phyloP scores from a whole-genome alignment of 106 monocot species.

The Dendrobium chrysotoxum region DNA sequence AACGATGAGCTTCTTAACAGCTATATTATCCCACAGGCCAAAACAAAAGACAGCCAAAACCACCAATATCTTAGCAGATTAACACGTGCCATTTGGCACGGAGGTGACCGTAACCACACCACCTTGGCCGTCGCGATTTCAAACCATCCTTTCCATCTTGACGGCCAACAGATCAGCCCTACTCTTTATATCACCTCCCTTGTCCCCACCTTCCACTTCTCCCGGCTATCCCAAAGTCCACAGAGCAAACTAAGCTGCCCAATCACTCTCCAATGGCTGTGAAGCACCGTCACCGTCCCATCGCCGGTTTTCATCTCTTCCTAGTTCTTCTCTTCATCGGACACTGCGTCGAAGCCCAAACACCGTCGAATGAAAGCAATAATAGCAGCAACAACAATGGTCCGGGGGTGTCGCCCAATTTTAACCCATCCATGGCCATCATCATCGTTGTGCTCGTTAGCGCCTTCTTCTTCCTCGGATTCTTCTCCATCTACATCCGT shows the following conservation, averaged over 20 bases:
- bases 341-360: not conserved
- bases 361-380: not conserved
- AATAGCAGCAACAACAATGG: not conserved
- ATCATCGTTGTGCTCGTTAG: slow-evolving; percentile 26
- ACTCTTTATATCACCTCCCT: not conserved
- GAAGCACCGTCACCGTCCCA: too few species aligned
- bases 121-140: not conserved
- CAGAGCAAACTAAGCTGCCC: not conserved
- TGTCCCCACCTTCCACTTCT: not conserved
- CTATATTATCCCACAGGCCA: too few species aligned
- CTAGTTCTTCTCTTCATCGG: slow-evolving; percentile 4
- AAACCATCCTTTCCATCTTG: not conserved
- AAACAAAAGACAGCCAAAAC: too few species aligned
- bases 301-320: not conserved
- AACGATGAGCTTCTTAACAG: too few species aligned
- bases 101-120: too few species aligned
- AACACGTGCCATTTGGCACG: too few species aligned
- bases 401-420: not conserved
- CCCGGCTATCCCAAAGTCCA: not conserved
- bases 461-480: slow-evolving; percentile 38
- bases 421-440: slow-evolving; percentile 32
- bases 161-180: not conserved
- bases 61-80: too few species aligned
- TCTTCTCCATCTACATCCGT: slow-evolving; percentile 42
- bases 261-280: slow-evolving; percentile 1